Conservation (phyloP, 208 protist genomes). For the Naegleria lovaniensis region DNA sequence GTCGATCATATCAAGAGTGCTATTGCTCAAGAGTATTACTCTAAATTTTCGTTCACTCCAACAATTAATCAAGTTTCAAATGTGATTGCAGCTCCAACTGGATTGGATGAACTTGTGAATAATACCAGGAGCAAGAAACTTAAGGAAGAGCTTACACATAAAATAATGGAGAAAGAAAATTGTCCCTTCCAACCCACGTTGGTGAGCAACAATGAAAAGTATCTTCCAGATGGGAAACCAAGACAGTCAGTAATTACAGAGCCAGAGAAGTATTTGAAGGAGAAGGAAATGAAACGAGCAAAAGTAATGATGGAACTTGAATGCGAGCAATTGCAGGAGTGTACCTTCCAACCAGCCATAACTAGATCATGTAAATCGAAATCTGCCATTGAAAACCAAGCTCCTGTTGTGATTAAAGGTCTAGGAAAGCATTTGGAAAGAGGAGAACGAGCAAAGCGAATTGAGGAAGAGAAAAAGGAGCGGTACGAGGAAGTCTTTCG, state of each 20-base stretch:
- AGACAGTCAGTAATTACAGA: not conserved
- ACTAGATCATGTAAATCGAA: not conserved
- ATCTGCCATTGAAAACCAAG: not conserved
- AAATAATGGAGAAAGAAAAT: not conserved
- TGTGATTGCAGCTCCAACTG: not conserved
- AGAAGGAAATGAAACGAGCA: not conserved
- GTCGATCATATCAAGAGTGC: not conserved
- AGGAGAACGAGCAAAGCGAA: not conserved
- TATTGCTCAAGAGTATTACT: not conserved
- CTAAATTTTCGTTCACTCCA: not conserved
- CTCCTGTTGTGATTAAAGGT: not conserved
- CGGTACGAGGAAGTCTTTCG: not conserved
- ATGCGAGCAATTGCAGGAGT: not conserved
- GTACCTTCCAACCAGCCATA: not conserved
- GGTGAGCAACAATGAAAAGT: not conserved
- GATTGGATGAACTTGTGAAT: not conserved
- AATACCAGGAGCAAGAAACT: not conserved
- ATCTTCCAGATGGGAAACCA: not conserved
- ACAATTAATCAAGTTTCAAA: not conserved
- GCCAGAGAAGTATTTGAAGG: not conserved
- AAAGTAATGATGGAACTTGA: not conserved
- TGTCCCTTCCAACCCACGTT: not conserved
- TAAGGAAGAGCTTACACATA: not conserved
- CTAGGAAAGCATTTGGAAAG: conserved; percentile 18
- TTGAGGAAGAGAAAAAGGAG: conserved; percentile 2